Evolutionary conservation across 768 basidiomycete species (phyloP).

Genomic region (Collybia sp.): DNA sequence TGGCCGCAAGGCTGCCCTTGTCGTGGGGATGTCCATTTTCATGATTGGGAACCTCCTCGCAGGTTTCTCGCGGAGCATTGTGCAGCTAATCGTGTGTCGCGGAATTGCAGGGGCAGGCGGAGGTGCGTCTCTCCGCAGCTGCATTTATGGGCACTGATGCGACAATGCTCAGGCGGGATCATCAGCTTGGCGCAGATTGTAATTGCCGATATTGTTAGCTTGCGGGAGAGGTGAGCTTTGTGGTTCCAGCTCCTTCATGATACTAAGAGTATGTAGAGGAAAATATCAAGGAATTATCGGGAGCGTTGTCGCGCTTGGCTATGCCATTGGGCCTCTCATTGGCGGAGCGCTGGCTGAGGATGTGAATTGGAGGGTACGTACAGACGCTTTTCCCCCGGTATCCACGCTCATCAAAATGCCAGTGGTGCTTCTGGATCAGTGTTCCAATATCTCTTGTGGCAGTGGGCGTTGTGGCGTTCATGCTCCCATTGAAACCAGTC

Average conservation of each 20-base stretch:
- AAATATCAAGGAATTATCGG: constrained; percentile 78
- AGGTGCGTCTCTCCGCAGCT: constrained; percentile 23
- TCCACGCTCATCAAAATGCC: neutral
- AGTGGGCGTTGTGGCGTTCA: constrained; percentile 52
- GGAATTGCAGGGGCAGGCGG: constrained; percentile 69
- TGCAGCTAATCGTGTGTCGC: constrained; percentile 65
- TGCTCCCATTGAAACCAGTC: constrained; percentile 66
- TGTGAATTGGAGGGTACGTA: constrained; percentile 54
- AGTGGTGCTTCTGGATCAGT: constrained; percentile 78
- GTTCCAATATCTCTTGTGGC: constrained; percentile 54
- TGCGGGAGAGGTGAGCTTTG: constrained; percentile 51
- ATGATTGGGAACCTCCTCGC: constrained; percentile 61
- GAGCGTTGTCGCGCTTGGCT: constrained; percentile 50
- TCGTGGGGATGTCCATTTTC: constrained; percentile 53
- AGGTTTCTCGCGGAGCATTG: constrained; percentile 62
- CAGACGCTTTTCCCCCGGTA: neutral
- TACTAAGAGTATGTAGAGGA: constrained; percentile 33
- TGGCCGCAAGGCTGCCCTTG: constrained; percentile 57
- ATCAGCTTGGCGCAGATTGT: constrained; percentile 68
- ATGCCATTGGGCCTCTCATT: constrained; percentile 61
- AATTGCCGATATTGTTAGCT: constrained; percentile 66
- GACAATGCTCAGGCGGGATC: constrained; percentile 40
- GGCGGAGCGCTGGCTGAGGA: constrained; percentile 63
- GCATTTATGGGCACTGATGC: too few relatives aligned
- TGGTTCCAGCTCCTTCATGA: neutral